Conservation (phyloP, 257 asterid species). For the Fraxinus quadrangulata region DNA sequence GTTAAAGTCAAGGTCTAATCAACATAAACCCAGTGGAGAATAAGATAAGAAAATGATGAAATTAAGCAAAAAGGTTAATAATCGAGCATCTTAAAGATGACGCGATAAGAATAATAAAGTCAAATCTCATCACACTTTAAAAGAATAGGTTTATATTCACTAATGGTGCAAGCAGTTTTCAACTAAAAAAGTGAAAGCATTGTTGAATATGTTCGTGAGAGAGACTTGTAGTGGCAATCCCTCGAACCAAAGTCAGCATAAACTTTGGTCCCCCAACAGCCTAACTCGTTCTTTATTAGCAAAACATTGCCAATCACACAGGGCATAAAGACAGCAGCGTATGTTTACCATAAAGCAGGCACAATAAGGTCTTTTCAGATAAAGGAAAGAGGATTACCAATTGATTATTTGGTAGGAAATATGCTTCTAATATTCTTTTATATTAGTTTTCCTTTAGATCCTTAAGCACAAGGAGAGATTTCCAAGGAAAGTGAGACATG, state of each 20-base stretch:
- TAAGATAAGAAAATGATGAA: background rate
- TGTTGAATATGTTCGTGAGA: constrained; percentile 48
- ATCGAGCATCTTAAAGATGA: constrained; percentile 13
- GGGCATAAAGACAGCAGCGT: constrained; percentile 20
- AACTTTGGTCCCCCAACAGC: constrained; percentile 46
- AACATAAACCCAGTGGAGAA: background rate
- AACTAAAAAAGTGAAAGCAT: constrained; percentile 47
- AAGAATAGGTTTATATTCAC: constrained; percentile 35
- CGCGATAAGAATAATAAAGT: constrained; percentile 23
- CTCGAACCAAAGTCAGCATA: constrained; percentile 34
- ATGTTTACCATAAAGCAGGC: constrained; percentile 38
- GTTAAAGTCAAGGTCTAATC: constrained; percentile 13
- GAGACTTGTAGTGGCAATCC: constrained; percentile 43
- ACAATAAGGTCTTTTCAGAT: constrained; percentile 7
- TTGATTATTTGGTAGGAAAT: background rate
- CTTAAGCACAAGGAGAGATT: background rate
- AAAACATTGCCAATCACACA: constrained; percentile 20
- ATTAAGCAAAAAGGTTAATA: constrained; percentile 16
- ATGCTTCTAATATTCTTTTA: background rate
- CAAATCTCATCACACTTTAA: constrained; percentile 40
- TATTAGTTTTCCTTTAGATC: background rate
- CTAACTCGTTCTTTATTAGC: constrained; percentile 8
- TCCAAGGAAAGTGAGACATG: background rate
- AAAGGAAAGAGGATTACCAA: constrained; percentile 5
- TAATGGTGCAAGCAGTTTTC: constrained; percentile 50